These are phyloP conservation scores for Alternaria conjuncta DNA, from an alignment of 2,329 filamentous ascomycete genomes.

Conservation along the genomic window DNA sequence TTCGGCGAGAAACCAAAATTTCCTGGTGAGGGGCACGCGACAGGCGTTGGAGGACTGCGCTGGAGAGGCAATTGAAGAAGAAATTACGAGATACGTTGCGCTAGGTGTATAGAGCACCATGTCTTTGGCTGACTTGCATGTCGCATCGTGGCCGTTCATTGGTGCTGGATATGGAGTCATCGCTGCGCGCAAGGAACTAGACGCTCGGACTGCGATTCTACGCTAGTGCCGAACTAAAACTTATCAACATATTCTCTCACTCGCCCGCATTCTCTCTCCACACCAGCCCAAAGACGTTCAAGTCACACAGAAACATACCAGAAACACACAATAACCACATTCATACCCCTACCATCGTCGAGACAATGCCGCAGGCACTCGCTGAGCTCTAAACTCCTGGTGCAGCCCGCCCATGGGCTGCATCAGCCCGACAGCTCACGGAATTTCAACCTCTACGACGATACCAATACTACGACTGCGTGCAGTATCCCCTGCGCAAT, in stretches of 20 bases:
- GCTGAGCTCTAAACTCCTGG: slow-evolving; percentile 73
- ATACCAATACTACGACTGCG: slow-evolving; percentile 47
- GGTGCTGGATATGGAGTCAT: slow-evolving; percentile 30
- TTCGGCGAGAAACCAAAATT: slow-evolving; percentile 21
- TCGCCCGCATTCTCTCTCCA: slow-evolving; percentile 39
- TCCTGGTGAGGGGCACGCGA: slow-evolving; percentile 34
- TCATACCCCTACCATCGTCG: slow-evolving; percentile 48
- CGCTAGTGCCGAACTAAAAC: slow-evolving; percentile 33
- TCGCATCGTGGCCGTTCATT: slow-evolving; percentile 17
- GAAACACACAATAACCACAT: slow-evolving; percentile 31
- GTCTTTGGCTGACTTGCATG: slow-evolving; percentile 12
- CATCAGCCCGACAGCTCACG: slow-evolving; percentile 81
- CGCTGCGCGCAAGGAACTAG: slow-evolving; percentile 19
- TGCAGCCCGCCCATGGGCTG: slow-evolving; percentile 22
- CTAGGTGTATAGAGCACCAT: background rate
- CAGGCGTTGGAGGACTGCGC: slow-evolving; percentile 8
- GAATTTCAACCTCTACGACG: slow-evolving; percentile 64
- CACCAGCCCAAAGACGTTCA: slow-evolving; percentile 48
- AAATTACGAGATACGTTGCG: slow-evolving; percentile 3
- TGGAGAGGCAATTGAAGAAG: background rate
- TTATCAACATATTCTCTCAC: slow-evolving; percentile 30
- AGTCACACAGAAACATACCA: slow-evolving; percentile 44
- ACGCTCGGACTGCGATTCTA: slow-evolving; percentile 23
- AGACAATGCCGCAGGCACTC: slow-evolving; percentile 57
- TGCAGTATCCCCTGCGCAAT: slow-evolving; percentile 43